Evolutionary conservation across 345 rosid species (phyloP), one percentile per base, ranked within the genome.

Genomic region (Ceriops tagal): DNA sequence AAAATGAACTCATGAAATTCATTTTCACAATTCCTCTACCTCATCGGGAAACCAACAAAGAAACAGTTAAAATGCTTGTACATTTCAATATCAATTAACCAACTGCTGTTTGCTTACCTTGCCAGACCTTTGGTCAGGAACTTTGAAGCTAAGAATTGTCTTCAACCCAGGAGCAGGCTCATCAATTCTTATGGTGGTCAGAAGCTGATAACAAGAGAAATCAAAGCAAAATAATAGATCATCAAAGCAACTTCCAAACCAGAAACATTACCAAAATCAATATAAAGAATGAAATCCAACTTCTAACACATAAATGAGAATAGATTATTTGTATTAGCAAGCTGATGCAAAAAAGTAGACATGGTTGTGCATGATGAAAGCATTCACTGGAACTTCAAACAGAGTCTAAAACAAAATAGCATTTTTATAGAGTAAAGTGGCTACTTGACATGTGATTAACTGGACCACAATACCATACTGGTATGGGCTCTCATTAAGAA

Each of bases 121-220:
- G 77, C 96, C 97, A 52, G 98, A 93, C 78, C 93, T 88, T 71
- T 88, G 96, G 79, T 93, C 97, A 68, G 97, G 99, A 61, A 78
- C 84, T 73, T 68, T 89, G 85, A 88, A 87, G 86, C 87, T 92
- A 59, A 91, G 72, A 75, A 91, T 91, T 20, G 96, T 52, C 88
- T 86, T 93, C 78, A 89, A 67, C 49, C 97, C 97, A 46, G 96
- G 99, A 57, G 96, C 88, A 80, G 92, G 87, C 80, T 93, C 92
- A 85, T 91, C 87, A 69, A 89, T 75, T 0, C 93, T 92, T n/a
- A 91, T 75, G 27, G 99, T 91, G 65, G 97, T 80, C 43, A 83
- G 72, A 18, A 93, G 86, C 99, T 93, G 82, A 75, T 3, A 71
- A 9, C 71, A 28, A 60, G 26, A 15, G 58, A 51, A 72, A 58